Base-by-base conservation (phyloP, 2,329 filamentous ascomycete species). In the Tricladium varicosporioides region DNA sequence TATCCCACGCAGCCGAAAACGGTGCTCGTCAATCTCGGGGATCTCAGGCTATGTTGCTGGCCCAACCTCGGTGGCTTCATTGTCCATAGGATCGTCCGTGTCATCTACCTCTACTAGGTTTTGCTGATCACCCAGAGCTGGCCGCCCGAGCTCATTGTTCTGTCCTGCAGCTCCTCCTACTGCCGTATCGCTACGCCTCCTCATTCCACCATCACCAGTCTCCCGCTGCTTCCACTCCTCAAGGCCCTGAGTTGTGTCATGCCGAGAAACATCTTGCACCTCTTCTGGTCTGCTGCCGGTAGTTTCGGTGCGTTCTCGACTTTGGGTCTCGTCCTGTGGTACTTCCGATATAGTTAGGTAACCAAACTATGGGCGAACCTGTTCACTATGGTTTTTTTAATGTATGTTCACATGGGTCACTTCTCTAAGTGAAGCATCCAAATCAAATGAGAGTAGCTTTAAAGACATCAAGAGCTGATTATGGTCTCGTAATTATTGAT, bases 1-100 rank as follows among this genome's bases (percentile, higher is more conserved):
- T 57, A 58, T 56, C 32, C 60, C 57, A 57, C 60, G 58, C n/a
- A 60, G 49, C 55, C 60, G 56, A 52, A 60, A 56, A 60, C 15
- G 49, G 53, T 54, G 47, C 18, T 60, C 2, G 33, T 56, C 46
- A 48, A 51, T 57, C 58, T 61, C 48, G 0, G 19, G 54, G 51
- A 51, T 57, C 58, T 61, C 48, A 0, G 19, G 54, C 58, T 58
- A 48, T 11, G 51, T 33, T 44, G 59, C 45, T 61, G 49, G 56
- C 55, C 56, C 53, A 56, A 48, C 48, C 53, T 57, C 53, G 14
- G 53, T 59, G 18, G 55, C 52, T 9, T 61, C 56, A 48, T 59
- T 59, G 32, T 59, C 56, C 31, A 5, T 33, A 61, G 50, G 51
- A 19, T 63, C 48, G 47, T 58, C 52, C 48, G 46, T 19, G 48